These are phyloP conservation scores for Pythium oligandrum DNA, from an alignment of 352 stramenopile species.

Conservation along the genomic window DNA sequence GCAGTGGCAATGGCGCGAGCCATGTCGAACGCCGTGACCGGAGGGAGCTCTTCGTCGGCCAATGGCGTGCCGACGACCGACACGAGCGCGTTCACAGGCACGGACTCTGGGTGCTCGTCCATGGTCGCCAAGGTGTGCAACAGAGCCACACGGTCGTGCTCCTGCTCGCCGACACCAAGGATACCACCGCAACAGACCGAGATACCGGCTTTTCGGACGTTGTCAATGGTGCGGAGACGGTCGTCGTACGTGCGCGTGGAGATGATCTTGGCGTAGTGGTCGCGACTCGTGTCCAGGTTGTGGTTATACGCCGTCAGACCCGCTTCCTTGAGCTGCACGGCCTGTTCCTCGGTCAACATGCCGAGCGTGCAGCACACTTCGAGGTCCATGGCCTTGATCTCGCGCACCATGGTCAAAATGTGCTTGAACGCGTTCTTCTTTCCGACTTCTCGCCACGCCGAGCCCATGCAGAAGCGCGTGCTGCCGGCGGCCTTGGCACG, in stretches of 20 bases:
- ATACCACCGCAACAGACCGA: slow-evolving; percentile 98
- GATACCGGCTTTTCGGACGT: slow-evolving; percentile 96
- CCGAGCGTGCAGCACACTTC: slow-evolving; percentile 97
- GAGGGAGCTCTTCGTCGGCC: slow-evolving; percentile 81
- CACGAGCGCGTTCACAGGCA: slow-evolving; percentile 97
- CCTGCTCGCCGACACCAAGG: slow-evolving; percentile 93
- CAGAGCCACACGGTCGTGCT: slow-evolving; percentile 92
- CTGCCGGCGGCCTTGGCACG: slow-evolving; percentile 95
- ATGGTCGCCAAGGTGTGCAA: slow-evolving; percentile 96
- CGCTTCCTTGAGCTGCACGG: slow-evolving; percentile 95
- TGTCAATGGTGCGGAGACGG: slow-evolving; percentile 94
- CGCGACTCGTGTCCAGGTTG: slow-evolving; percentile 97
- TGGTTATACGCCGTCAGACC: slow-evolving; percentile 98
- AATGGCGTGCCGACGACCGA: slow-evolving; percentile 94
- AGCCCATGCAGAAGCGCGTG: slow-evolving; percentile 98
- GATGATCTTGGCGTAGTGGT: slow-evolving; percentile 98
- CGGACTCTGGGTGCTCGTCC: slow-evolving; percentile 94
- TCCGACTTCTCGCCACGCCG: slow-evolving; percentile 95
- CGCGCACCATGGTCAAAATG: slow-evolving; percentile 95
- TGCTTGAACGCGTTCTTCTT: slow-evolving; percentile 98
- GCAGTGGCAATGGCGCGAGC: slow-evolving; percentile 96
- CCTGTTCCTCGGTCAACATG: slow-evolving; percentile 96
- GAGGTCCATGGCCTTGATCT: slow-evolving; percentile 89
- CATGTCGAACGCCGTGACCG: slow-evolving; percentile 96
- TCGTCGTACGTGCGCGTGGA: slow-evolving; percentile 96